Base-by-base conservation (phyloP, 2,329 filamentous ascomycete species). In the Hypoxylon sp. region DNA sequence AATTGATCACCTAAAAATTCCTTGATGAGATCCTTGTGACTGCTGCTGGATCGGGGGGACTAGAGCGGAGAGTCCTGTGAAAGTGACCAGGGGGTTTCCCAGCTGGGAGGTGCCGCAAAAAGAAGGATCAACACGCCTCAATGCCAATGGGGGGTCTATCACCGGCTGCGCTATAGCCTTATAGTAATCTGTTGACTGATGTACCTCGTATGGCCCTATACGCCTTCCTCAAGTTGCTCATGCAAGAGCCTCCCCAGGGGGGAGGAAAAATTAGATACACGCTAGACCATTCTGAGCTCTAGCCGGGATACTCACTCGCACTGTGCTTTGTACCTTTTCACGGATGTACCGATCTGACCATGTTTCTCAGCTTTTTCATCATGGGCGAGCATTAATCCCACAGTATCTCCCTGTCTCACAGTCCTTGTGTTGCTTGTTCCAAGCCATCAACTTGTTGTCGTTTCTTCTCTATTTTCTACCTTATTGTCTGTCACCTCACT, bases 401-500 rank as follows among this genome's bases (percentile, higher is more conserved):
- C 43, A 34, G 52, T 58, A 46, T 32, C 60, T 72, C 62, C 59
- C 58, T 52, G 61, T 68, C 63, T 69, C 59, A 67, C 45, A 41
- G 45, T 66, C 49, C 71, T 67, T 56, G 53, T 57, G 51, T 32
- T 41, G 38, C 17, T 64, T 60, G 66, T 59, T 60, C 34, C 56
- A 59, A 63, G 56, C 48, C 38, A 46, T 63, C 60, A 51, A 60
- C 53, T 55, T 23, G 17, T 63, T 64, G 38, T 68, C 62, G 51
- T 50, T 69, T 68, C 52, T 65, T 68, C 61, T 70, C 56, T 48
- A 66, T 72, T 61, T 75, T 68, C 68, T 72, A 65, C 68, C 65
- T 64, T 67, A 60, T 70, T 60, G 67, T 73, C 69, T 59, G 62
- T 81, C 80, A 80, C 82, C 82, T 88, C 87, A 86, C 82, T 90